These are phyloP conservation scores for Linnemannia zychae DNA, from an alignment of 192 early-diverging fungal genomes.

Conservation along the genomic window DNA sequence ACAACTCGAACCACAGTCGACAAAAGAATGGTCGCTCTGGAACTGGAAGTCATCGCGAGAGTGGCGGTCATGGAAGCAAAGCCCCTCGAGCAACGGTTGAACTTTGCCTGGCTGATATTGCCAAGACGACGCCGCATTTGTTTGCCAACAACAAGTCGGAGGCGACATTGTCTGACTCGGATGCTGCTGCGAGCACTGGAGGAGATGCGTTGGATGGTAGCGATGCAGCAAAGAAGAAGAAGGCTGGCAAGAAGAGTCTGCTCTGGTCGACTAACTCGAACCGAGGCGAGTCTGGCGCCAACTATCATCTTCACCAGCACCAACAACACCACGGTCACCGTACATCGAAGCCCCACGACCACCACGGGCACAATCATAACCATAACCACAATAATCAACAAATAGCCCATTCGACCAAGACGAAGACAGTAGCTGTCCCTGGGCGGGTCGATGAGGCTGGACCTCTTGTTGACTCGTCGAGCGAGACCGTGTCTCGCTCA, in stretches of 20 bases:
- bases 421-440: neutral
- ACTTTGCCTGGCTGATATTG: conserved; percentile 50
- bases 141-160: conserved; percentile 12
- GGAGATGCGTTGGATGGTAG: neutral
- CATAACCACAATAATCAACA: neutral
- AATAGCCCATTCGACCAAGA: neutral
- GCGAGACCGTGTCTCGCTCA: neutral
- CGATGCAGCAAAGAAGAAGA: conserved; percentile 16
- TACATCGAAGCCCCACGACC: neutral
- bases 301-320: neutral
- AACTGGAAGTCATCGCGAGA: neutral
- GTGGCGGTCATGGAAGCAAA: conserved; percentile 19
- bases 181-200: neutral
- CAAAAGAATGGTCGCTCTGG: conserved; percentile 13
- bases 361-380: neutral
- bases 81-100: conserved; percentile 38
- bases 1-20: conserved; percentile 12
- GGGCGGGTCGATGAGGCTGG: neutral
- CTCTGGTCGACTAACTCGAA: conserved; percentile 55
- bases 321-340: neutral
- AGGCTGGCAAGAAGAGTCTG: conserved; percentile 28
- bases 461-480: neutral
- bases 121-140: conserved; percentile 35
- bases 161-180: neutral
- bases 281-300: conserved; percentile 35